These are phyloP conservation scores for Globisporangium ultimum DNA, from an alignment of 352 stramenopile genomes.

Conservation along the genomic window DNA sequence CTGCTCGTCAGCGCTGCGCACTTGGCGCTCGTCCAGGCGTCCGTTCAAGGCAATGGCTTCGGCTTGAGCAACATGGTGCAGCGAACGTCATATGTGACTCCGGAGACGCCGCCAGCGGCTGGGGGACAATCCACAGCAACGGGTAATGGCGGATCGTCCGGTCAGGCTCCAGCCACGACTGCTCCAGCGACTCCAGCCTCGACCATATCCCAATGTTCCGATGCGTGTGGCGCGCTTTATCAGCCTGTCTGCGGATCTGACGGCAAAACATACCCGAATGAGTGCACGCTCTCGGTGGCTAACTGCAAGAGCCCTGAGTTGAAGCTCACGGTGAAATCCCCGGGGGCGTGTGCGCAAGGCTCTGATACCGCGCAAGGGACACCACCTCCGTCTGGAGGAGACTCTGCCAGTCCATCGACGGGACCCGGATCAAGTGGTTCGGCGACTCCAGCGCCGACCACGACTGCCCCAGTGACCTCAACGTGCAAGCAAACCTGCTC, in stretches of 20 bases:
- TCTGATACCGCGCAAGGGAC: background rate
- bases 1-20: too few relatives aligned
- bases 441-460: background rate
- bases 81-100: too few relatives aligned
- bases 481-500: slow-evolving; percentile 12
- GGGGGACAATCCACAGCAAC: too few relatives aligned
- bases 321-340: background rate
- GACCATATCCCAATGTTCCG: background rate
- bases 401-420: too few relatives aligned
- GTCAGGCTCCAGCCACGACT: background rate
- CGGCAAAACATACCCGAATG: slow-evolving; percentile 25
- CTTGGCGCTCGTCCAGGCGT: too few relatives aligned
- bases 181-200: background rate
- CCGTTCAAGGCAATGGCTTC: too few relatives aligned
- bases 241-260: slow-evolving; percentile 27
- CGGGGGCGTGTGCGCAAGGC: background rate
- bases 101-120: too few relatives aligned
- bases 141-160: too few relatives aligned
- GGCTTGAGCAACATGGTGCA: too few relatives aligned
- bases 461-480: background rate
- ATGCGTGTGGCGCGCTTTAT: background rate
- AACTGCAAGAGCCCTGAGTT: slow-evolving; percentile 4
- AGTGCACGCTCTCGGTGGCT: slow-evolving; percentile 3
- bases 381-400: background rate
- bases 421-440: background rate